These are phyloP conservation scores for Fragilaria radians DNA, from an alignment of 108 stramenopile genomes.

Conservation along the genomic window DNA sequence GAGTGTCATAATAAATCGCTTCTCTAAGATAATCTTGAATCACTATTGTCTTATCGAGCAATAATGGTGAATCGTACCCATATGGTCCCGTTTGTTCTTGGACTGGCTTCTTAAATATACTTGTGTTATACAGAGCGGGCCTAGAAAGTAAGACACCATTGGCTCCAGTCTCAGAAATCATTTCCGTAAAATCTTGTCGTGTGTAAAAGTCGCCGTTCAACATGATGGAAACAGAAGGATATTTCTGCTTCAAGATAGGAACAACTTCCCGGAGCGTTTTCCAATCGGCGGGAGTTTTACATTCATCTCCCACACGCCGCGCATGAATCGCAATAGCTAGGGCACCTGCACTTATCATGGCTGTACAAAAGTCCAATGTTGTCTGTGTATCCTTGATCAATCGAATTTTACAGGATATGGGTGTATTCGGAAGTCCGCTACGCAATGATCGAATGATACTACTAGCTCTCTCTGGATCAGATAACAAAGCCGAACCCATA, in stretches of 20 bases:
- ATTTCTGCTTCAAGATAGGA: slow-evolving; percentile 27
- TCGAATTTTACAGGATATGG: slow-evolving; percentile 93
- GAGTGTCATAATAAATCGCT: slow-evolving; percentile 59
- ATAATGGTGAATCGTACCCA: slow-evolving; percentile 43
- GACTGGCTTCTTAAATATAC: slow-evolving; percentile 51
- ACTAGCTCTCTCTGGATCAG: slow-evolving; percentile 64
- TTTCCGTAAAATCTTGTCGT: slow-evolving; percentile 54
- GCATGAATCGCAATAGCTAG: slow-evolving; percentile 94
- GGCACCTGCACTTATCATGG: slow-evolving; percentile 87
- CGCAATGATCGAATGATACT: slow-evolving; percentile 59
- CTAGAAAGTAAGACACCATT: slow-evolving; percentile 91
- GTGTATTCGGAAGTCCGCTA: slow-evolving; percentile 33
- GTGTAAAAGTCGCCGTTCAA: slow-evolving; percentile 95
- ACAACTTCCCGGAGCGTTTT: slow-evolving; percentile 72
- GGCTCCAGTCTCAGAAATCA: slow-evolving; percentile 50
- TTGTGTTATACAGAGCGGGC: slow-evolving; percentile 88
- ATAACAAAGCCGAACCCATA: slow-evolving; percentile 91
- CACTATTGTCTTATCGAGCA: slow-evolving; percentile 72
- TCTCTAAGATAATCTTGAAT: slow-evolving; percentile 77
- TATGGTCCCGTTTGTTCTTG: slow-evolving; percentile 6
- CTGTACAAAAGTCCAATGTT: slow-evolving; percentile 62
- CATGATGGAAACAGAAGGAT: slow-evolving; percentile 52
- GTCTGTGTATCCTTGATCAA: slow-evolving; percentile 57
- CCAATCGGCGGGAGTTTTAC: slow-evolving; percentile 67
- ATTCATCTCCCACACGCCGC: slow-evolving; percentile 58